Evolutionary conservation across 2,329 filamentous ascomycete species (phyloP), one percentile per base, ranked within the genome.

Genomic region (Colletotrichum sp.): DNA sequence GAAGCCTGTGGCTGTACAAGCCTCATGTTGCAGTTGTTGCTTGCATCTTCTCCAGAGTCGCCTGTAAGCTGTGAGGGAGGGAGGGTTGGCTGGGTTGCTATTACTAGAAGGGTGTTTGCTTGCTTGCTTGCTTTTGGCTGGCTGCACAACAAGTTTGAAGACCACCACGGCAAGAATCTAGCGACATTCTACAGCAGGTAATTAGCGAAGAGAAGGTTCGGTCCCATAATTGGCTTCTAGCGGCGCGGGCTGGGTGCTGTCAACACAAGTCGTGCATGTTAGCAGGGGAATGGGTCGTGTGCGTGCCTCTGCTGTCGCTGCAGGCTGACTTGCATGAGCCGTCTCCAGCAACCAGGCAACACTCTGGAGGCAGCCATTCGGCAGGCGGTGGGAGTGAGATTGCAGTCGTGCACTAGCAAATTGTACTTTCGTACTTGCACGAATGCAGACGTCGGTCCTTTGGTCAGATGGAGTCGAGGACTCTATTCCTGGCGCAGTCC

Each of bases 401-500:
- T 49, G n/a, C n/a, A 49, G 44, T 60, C 18, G 8, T 59, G 34
- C 71, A 63, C 71, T 70, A 73, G 60, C 71, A 70, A 24, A 39
- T 30, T 39, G 24, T 60, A 28, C 16, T 18, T 60, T 60, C 30
- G 57, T 30, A 60, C 57, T n/a, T 9, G 57, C 57, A 60, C 16
- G 57, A 59, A 59, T 59, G 55, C 21, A 24, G 21, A 24, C 55
- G 59, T 36, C 59, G 18, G 9, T 8, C 26, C 55, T 39, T 18
- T 28, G 18, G 55, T 59, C 21, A 59, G 59, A 32, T 59, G 44
- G 52, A 64, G 26, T 28, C 32, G 44, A 34, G 68, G 73, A 69
- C 74, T 60, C 74, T 76, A 74, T 76, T 76, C 70, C 70, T 76
- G 70, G 74, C 60, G 64, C 36, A 75, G 72, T 59, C 26, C 21